A percentile compares a stretch with the other conserved stretches of the same genome.
Conservation (phyloP, 805 yeast species). For the Saccharomycopsis oosterbeekiorum region DNA sequence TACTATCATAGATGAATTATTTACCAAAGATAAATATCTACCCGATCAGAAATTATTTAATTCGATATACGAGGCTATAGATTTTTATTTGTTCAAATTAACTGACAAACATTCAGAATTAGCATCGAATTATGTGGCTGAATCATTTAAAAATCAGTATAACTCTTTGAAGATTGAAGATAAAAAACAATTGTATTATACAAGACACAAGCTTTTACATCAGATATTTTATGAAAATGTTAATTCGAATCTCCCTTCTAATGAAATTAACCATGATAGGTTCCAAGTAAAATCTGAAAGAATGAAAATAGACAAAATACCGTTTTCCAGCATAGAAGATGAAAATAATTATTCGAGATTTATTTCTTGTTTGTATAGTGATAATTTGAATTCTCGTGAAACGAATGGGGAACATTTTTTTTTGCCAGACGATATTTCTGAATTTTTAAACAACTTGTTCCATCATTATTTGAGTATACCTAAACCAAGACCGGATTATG, state of each 20-base stretch:
- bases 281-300: conserved; percentile 2
- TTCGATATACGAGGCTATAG: conserved; percentile 1
- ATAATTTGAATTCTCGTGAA: neutral
- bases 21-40: neutral
- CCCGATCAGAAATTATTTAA: neutral
- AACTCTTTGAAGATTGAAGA: neutral
- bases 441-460: conserved; percentile 4
- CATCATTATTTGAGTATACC: conserved; percentile 10
- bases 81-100: neutral
- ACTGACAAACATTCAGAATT: neutral
- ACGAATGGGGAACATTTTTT: neutral
- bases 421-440: neutral
- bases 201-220: neutral
- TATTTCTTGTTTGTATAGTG: conserved; percentile 1
- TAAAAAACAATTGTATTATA: neutral
- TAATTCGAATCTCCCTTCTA: neutral
- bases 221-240: neutral
- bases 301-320: neutral
- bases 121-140: neutral
- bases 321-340: neutral
- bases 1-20: neutral
- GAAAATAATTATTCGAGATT: conserved; percentile 1
- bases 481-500: conserved; percentile 13
- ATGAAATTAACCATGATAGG: neutral
- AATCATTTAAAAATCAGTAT: neutral